These are phyloP conservation scores for Penicillium psychrosexuale DNA, from an alignment of 2,329 filamentous ascomycete genomes.

Conservation along the genomic window DNA sequence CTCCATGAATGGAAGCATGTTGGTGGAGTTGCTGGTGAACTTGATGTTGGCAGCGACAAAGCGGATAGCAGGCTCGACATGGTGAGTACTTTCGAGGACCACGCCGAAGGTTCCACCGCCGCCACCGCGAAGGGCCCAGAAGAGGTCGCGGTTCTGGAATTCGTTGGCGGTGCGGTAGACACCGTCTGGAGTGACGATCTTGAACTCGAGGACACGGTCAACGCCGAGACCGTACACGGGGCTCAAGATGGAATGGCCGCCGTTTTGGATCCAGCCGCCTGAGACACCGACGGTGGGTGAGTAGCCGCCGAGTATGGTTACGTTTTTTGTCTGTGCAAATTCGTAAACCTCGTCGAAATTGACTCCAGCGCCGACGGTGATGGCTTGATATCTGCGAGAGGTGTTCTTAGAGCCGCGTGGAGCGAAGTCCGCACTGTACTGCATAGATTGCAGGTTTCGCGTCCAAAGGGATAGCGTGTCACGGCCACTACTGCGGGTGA, in stretches of 20 bases:
- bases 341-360: constrained; percentile 26
- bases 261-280: constrained; percentile 30
- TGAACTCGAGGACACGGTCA: constrained; percentile 30
- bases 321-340: constrained; percentile 25
- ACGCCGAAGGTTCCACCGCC: constrained; percentile 22
- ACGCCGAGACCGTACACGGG: constrained; percentile 28
- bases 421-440: background rate
- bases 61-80: background rate
- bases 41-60: constrained; percentile 12
- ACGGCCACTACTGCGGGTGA: constrained; percentile 31
- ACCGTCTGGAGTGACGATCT: constrained; percentile 25
- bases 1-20: constrained; percentile 21
- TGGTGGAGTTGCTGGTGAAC: constrained; percentile 15
- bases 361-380: constrained; percentile 26
- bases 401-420: background rate
- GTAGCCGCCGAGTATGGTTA: constrained; percentile 25
- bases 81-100: constrained; percentile 9
- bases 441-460: constrained; percentile 21
- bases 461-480: constrained; percentile 31
- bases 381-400: background rate
- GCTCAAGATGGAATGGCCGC: constrained; percentile 30
- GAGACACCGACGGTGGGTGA: constrained; percentile 15
- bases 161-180: constrained; percentile 15
- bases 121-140: constrained; percentile 21
- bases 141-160: constrained; percentile 21